phyloP scores from a whole-genome alignment of 768 basidiomycete genomes.

The Mrakia blollopis region DNA sequence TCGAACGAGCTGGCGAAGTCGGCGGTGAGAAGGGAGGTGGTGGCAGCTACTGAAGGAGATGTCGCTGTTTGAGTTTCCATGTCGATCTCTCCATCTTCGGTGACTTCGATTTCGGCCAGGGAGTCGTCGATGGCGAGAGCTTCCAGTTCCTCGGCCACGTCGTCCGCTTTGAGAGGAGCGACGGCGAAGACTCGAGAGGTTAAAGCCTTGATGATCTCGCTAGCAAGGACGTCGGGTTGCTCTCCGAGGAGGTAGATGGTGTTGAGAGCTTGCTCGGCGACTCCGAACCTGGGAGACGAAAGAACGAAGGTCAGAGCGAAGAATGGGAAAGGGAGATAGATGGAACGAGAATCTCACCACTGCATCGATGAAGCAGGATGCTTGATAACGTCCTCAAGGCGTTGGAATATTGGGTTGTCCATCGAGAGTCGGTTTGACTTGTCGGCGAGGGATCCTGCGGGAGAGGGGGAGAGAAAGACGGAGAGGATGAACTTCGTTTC shows the following conservation, averaged over 20 bases:
- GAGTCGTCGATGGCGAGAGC: slow-evolving; percentile 11
- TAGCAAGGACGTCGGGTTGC: slow-evolving; percentile 80
- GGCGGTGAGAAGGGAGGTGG: slow-evolving; percentile 4
- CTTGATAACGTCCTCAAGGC: slow-evolving; percentile 74
- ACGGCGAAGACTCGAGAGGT: slow-evolving; percentile 61
- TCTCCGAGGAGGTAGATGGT: slow-evolving; percentile 92
- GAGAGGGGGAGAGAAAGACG: not conserved
- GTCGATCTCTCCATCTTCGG: slow-evolving; percentile 2
- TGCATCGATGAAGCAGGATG: slow-evolving; percentile 76
- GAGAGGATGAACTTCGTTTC: not conserved
- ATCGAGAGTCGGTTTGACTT: slow-evolving; percentile 80
- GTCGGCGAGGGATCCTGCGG: slow-evolving; percentile 76
- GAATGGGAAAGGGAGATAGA: not conserved
- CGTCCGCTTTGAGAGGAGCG: slow-evolving; percentile 22
- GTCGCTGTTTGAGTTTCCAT: not conserved
- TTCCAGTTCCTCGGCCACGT: slow-evolving; percentile 29
- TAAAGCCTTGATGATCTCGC: slow-evolving; percentile 74
- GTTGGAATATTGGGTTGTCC: slow-evolving; percentile 77
- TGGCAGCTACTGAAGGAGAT: not conserved
- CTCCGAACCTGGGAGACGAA: slow-evolving; percentile 57
- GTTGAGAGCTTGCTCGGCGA: slow-evolving; percentile 95
- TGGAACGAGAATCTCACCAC: slow-evolving; percentile 52
- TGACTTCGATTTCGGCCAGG: not conserved
- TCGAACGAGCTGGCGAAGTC: slow-evolving; percentile 74
- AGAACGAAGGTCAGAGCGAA: not conserved